Evolutionary conservation across 208 protist species (phyloP), one percentile per base, ranked within the genome.

Genomic region (Leishmania martiniquensis): DNA sequence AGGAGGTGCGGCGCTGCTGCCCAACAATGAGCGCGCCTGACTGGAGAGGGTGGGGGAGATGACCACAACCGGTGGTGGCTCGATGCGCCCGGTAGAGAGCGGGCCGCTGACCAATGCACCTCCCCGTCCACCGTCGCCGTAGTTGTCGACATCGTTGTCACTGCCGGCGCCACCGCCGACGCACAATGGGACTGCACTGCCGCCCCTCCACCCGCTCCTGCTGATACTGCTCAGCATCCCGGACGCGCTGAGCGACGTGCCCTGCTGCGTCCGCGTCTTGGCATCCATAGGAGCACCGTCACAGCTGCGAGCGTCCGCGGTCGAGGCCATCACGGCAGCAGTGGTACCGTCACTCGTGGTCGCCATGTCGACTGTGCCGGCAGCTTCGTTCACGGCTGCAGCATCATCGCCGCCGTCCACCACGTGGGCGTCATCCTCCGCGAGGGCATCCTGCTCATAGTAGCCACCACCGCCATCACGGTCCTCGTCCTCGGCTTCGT

Each of bases 381-480:
- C 34, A n/a, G 15, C 37, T 45, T 77, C 49, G 17, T 47, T 17
- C 29, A 60, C 29, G 1, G 15, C 51, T 1, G 20, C 12, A 10
- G 34, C 39, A 15, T 25, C 73, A 37, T 39, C 60, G n/a, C 45
- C 60, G 29, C 45, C 45, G 75, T 63, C 69, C 32, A 37, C 54
- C 44, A 55, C 70, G 60, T 63, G 51, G 9, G 72, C 20, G 20
- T 75, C 72, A 12, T 49, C 45, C 51, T 75, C 80, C 4, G 59
- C 80, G 7, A 84, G 6, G 4, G 80, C 80, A 39, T 84, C 80
- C 4, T 69, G 80, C 54, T 84, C 80, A 52, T 84, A 84, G 51
- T 84, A 84, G 0, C 80, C 79, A 42, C 74, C 80, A 10, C 57
- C 75, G 49, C 68, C 80, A 47, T 49, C 77, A 34, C 70, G n/a